Percentiles rank a stretch among this genome's conserved stretches.
Evolutionary conservation across 148 eudicot species (phyloP).

Genomic region (Amaranthus palmeri): DNA sequence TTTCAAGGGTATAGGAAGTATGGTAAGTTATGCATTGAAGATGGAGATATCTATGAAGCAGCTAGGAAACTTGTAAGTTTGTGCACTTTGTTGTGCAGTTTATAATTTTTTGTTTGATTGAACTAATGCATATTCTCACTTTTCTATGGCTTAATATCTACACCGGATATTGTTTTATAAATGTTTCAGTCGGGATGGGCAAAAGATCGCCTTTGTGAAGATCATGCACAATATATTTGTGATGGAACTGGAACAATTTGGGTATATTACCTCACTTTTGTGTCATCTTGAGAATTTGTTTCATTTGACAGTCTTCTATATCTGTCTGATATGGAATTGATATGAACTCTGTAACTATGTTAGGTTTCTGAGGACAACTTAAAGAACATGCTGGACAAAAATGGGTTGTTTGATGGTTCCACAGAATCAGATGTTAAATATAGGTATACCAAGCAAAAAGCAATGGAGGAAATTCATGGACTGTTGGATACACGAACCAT

Average conservation of each 20-base stretch:
- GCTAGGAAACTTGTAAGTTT: slow-evolving; percentile 65
- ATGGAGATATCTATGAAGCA: slow-evolving; percentile 58
- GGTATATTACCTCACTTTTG: slow-evolving; percentile 48
- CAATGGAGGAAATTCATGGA: slow-evolving; percentile 37
- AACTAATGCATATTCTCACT: neutral
- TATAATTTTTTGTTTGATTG: slow-evolving; percentile 7
- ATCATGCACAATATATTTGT: slow-evolving; percentile 63
- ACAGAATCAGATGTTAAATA: slow-evolving; percentile 35
- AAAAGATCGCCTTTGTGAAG: slow-evolving; percentile 56
- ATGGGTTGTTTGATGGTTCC: slow-evolving; percentile 29
- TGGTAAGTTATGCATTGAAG: slow-evolving; percentile 74
- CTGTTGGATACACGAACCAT: slow-evolving; percentile 52
- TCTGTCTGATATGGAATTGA: neutral
- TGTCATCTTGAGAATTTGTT: slow-evolving; percentile 3
- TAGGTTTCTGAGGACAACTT: slow-evolving; percentile 53
- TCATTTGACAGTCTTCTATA: neutral
- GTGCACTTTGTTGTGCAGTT: neutral
- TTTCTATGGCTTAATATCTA: neutral
- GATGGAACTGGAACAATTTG: slow-evolving; percentile 58
- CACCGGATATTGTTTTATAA: neutral
- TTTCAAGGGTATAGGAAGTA: slow-evolving; percentile 54
- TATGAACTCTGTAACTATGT: neutral
- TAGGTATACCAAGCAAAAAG: slow-evolving; percentile 52
- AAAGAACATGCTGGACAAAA: slow-evolving; percentile 45
- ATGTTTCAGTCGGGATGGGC: slow-evolving; percentile 57